Base-by-base conservation (phyloP, 495 filamentous ascomycete species). In the Patellaria atrata region DNA sequence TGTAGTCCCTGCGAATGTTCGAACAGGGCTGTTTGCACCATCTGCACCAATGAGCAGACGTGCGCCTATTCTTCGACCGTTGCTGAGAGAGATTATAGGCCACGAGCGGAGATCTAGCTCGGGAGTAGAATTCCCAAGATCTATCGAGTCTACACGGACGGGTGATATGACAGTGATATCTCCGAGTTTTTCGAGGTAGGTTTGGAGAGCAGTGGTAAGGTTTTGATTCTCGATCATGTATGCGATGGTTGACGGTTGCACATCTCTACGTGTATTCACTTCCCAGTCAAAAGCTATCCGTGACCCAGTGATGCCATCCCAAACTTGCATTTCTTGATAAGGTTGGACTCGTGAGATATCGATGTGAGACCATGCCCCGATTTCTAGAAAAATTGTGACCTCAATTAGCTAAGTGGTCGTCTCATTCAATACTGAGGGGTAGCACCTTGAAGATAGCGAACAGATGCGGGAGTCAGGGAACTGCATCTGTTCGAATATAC, bases 201-300 rank as follows among this genome's bases (percentile, higher is more conserved):
- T 59, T 13, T 92, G 59, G 4, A 99, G 64, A 1, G 71, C 83
- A 9, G 71, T 71, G 9, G 81, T 81, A 11, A 93, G 67, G 50
- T 96, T 96, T 23, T 75, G 50, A 51, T 99, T 99, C 64, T 99
- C 89, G 17, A 71, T 82, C 89, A 99, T 99, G 50, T 82, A 87
- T 8, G 91, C 89, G 35, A 99, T 85, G 1, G 75, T 79, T 15
- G 55, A 47, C 11, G 46, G 39, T 27, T 50, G 46, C 4, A 38
- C 14, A 3, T 30, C 38, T 3, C 34, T 38, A 10, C 42, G 46
- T 7, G 46, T 38, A 2, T 43, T 37, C 9, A 40, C 27, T 16
- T 66, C 60, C 70, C 73, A 78, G 58, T 89, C 79, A 55, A 99
- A 99, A 36, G 79, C 75, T 54, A 99, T 92, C 29, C 73, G 68